phyloP scores from a whole-genome alignment of 2,329 filamentous ascomycete species.

The Ceratocystis cacaofunesta region DNA sequence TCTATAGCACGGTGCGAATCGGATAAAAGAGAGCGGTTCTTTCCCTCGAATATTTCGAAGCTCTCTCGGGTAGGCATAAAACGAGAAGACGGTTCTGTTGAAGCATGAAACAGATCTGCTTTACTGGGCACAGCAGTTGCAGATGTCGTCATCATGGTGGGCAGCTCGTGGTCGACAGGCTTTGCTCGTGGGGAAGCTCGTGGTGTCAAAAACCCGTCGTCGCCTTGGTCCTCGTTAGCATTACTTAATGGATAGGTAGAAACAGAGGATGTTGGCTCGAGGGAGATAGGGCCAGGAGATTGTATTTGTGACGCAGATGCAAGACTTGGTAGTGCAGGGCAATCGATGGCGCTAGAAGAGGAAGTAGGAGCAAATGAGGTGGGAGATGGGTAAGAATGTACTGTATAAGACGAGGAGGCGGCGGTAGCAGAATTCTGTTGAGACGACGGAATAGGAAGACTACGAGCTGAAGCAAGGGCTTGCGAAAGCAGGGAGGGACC shows the following conservation, averaged over 20 bases:
- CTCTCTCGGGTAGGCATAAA: slow-evolving; percentile 23
- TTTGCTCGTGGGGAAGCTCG: slow-evolving; percentile 12
- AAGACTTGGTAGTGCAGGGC: not conserved
- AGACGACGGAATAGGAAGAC: slow-evolving; percentile 27
- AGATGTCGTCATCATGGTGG: slow-evolving; percentile 16
- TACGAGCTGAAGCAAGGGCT: slow-evolving; percentile 43
- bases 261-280: not conserved
- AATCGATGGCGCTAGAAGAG: not conserved
- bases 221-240: slow-evolving; percentile 9
- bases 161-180: slow-evolving; percentile 8
- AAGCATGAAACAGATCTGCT: slow-evolving; percentile 26
- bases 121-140: slow-evolving; percentile 8
- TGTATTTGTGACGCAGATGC: not conserved
- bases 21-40: not conserved
- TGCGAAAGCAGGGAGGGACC: slow-evolving; percentile 43
- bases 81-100: slow-evolving; percentile 27
- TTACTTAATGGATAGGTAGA: slow-evolving; percentile 7
- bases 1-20: slow-evolving; percentile 1
- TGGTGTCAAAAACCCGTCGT: slow-evolving; percentile 14
- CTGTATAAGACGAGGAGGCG: slow-evolving; percentile 10
- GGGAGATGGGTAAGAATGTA: slow-evolving; percentile 10
- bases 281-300: not conserved
- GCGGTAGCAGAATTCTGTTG: slow-evolving; percentile 4
- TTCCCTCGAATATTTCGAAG: slow-evolving; percentile 9
- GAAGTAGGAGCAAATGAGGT: not conserved